Evolutionary conservation across 169 alveolate species (phyloP), one percentile per base, ranked within the genome.

Genomic region (Plasmodium vivax): DNA sequence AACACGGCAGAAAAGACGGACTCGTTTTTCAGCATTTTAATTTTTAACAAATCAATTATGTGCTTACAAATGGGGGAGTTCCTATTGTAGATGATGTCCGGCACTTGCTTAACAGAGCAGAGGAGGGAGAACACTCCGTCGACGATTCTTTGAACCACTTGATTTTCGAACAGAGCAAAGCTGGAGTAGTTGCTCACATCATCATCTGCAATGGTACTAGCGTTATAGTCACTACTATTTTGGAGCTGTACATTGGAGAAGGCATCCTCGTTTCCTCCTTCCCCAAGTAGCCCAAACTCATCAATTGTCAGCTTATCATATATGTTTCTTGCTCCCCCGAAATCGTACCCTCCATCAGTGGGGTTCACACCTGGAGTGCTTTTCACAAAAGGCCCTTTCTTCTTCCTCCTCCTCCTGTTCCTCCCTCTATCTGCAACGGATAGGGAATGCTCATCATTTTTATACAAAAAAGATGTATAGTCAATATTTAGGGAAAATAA

Each of bases 401-500:
- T 83, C 38, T 23, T 71, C 92, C 95, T 94, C 77, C 85, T 75
- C 92, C 95, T 92, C 56, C 92, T 95, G 92, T 51, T 82, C 43
- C 83, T 81, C 73, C 79, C 38, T 93, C 23, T 51, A 51, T 14
- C 19, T 14, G 23, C 62, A 1, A 51, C 2, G 62, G 75, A 34
- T 34, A 75, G 68, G 81, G 43, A 51, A 93, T 83, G 74, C 93
- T 80, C 93, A 92, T 72, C 14, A 96, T 95, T 71, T 92, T 96
- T 87, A 85, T 97, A 96, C 54, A 97, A 93, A 83, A 96, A 95
- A 93, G 98, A 96, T 12, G 97, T 94, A 41, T 97, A 96, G 8
- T 98, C 97, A 12, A 98, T 94, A 74, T 98, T 97, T 1, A 98
- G 93, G 72, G 98, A 94, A 93, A 98, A 99, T 38, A 97, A 87